Evolutionary conservation across 805 yeast species (phyloP).

Genomic region (Metschnikowia colocasiae): DNA sequence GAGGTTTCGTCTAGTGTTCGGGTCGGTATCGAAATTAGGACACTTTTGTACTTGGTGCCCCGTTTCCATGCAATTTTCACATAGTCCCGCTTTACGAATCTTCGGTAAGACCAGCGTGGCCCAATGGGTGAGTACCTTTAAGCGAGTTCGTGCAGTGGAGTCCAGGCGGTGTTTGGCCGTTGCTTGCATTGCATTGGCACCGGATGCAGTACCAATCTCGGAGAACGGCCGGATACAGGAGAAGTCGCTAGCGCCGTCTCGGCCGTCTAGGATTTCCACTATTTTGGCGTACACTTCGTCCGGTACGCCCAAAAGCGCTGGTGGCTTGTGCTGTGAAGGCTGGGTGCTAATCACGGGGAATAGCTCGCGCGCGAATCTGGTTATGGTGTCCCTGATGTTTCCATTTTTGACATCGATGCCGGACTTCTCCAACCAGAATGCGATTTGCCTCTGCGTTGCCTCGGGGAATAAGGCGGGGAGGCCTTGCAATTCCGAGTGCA

Average conservation of each 20-base stretch:
- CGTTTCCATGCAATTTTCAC: no score
- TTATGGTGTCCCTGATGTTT: neutral
- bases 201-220: no score
- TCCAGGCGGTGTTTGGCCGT: no score
- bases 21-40: no score
- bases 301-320: neutral
- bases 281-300: neutral
- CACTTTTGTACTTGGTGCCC: no score
- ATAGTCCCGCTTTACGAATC: no score
- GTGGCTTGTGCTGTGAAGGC: neutral
- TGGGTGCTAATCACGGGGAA: neutral
- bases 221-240: neutral
- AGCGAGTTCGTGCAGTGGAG: no score
- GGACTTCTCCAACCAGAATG: neutral
- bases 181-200: no score
- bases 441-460: neutral
- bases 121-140: no score
- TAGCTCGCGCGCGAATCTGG: neutral
- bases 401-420: neutral
- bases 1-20: no score
- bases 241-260: neutral
- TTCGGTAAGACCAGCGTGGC: no score
- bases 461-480: neutral
- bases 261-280: neutral
- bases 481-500: neutral